These are phyloP conservation scores for Petunia hybrid DNA, from an alignment of 305 asterid species.

Conservation along the genomic window DNA sequence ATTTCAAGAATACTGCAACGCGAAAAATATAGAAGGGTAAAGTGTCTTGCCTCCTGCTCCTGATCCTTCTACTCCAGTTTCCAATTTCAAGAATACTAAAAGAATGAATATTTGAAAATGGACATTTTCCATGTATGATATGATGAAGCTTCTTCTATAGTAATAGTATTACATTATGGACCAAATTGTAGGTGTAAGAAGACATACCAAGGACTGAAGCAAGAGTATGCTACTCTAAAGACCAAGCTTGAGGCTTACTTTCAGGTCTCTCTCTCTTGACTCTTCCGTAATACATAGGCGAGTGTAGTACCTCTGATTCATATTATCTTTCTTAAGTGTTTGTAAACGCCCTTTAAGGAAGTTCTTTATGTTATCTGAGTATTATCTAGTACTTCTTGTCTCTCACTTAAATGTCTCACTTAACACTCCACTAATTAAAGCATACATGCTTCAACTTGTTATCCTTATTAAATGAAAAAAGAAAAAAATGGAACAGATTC, in stretches of 20 bases:
- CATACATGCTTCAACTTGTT: neutral
- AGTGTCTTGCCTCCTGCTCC: neutral
- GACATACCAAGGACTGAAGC: conserved; percentile 64
- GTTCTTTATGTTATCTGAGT: neutral
- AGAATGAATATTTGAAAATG: neutral
- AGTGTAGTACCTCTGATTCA: too few relatives aligned
- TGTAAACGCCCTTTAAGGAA: neutral
- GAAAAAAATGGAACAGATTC: too few relatives aligned
- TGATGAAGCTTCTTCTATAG: neutral
- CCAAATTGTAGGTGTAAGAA: conserved; percentile 60
- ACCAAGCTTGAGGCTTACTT: conserved; percentile 72
- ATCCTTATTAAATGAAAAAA: too few relatives aligned
- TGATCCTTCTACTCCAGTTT: neutral
- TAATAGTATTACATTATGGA: neutral
- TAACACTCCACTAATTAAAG: neutral
- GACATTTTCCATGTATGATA: neutral
- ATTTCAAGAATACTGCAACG: conserved; percentile 75
- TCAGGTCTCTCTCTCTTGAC: conserved; percentile 49
- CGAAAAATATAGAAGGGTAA: conserved; percentile 67
- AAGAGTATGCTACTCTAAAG: conserved; percentile 64
- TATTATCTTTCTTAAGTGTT: neutral
- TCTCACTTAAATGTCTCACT: neutral
- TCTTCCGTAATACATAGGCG: neutral
- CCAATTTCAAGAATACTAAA: neutral
- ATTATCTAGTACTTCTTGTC: neutral